Conservation (phyloP, 306 rosid species). For the Cucumis cinereus region DNA sequence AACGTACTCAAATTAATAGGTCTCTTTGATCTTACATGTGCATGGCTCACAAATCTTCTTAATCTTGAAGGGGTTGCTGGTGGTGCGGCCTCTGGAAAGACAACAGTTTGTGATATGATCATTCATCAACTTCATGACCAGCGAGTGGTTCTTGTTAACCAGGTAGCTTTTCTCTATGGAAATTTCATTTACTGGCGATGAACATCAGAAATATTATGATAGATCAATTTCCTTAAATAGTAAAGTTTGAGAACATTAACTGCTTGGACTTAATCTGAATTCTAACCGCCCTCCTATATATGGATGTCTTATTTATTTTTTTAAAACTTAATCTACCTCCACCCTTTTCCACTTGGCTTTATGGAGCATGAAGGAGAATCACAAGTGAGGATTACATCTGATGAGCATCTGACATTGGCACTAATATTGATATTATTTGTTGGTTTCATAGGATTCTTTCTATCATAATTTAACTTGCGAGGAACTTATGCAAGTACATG, state of each 20-base stretch:
- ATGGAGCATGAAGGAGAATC: not conserved
- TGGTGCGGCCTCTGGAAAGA: constrained; percentile 96
- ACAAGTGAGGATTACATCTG: not conserved
- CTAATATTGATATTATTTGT: not conserved
- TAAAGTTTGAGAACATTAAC: not conserved
- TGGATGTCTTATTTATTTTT: not conserved
- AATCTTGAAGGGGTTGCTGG: constrained; percentile 74
- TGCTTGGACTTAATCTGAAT: not conserved
- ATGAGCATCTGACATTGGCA: not conserved
- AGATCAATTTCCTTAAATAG: not conserved
- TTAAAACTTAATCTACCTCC: not conserved
- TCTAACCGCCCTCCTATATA: not conserved
- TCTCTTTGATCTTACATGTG: not conserved
- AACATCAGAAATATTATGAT: not conserved
- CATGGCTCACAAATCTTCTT: not conserved
- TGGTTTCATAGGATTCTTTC: constrained; percentile 68
- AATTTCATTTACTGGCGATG: not conserved
- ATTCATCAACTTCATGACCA: constrained; percentile 99
- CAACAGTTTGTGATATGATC: constrained; percentile 92
- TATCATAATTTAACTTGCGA: constrained; percentile 72
- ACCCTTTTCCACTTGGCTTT: not conserved
- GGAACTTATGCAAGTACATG: constrained; percentile 69
- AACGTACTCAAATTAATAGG: not conserved
- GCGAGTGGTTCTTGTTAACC: constrained; percentile 89
- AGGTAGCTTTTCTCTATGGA: constrained; percentile 30